Evolutionary conservation across 257 asterid species (phyloP).

Genomic region (Rubia yunnanensis): DNA sequence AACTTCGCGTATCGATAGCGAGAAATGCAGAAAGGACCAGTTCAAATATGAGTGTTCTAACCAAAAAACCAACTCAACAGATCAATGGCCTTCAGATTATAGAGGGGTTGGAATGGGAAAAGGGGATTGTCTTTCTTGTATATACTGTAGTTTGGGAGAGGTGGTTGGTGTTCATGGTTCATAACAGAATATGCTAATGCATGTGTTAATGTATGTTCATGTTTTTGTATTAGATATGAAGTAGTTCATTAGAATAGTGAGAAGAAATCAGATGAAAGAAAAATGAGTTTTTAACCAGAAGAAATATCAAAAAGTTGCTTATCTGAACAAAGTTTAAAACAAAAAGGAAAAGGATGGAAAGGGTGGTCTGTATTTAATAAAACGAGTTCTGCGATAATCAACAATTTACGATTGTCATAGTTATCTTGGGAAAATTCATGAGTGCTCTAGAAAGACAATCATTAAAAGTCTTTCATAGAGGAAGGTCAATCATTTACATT

Average conservation of each 20-base stretch:
- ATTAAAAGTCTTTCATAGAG: no score
- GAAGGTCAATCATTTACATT: no score
- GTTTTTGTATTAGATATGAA: conserved; percentile 8
- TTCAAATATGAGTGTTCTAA: neutral
- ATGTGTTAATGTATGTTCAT: conserved; percentile 3
- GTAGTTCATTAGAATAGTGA: neutral
- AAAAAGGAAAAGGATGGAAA: neutral
- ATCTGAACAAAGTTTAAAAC: neutral
- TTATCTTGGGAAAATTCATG: no score
- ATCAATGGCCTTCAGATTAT: neutral
- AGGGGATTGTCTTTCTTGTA: conserved; percentile 10
- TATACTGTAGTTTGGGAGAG: conserved; percentile 6
- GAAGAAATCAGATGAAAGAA: neutral
- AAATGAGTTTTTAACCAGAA: neutral
- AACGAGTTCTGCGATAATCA: no score
- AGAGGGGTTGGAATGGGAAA: neutral
- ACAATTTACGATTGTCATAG: no score
- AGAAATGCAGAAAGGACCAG: neutral
- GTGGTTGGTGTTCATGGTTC: neutral
- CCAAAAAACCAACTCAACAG: neutral
- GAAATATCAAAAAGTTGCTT: neutral
- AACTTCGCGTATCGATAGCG: neutral
- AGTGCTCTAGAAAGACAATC: no score
- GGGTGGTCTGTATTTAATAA: neutral
- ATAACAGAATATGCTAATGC: conserved; percentile 10